phyloP scores from a whole-genome alignment of 108 stramenopile species.

The Schizochytrium sp. region DNA sequence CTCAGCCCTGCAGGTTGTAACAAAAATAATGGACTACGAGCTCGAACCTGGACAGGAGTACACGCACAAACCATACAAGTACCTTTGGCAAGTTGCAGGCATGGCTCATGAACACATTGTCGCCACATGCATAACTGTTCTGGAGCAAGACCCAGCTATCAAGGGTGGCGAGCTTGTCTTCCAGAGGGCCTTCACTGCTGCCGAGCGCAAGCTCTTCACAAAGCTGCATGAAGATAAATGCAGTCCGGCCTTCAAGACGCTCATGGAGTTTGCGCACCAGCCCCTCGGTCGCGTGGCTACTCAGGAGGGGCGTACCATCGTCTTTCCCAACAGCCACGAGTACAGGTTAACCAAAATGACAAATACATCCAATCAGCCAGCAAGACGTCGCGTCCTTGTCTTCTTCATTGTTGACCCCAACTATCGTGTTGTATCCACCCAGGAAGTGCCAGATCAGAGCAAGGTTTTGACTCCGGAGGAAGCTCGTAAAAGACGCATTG shows the following conservation, averaged over 20 bases:
- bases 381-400: constrained; percentile 62
- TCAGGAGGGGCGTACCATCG: constrained; percentile 55
- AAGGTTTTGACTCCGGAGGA: too few species aligned
- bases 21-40: constrained; percentile 67
- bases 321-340: constrained; percentile 66
- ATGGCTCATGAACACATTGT: constrained; percentile 66
- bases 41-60: constrained; percentile 47
- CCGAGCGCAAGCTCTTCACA: not conserved
- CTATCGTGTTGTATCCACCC: constrained; percentile 57
- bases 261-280: not conserved
- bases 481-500: too few species aligned
- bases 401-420: constrained; percentile 69
- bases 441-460: constrained; percentile 64
- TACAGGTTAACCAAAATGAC: constrained; percentile 42
- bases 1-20: constrained; percentile 49
- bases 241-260: not conserved
- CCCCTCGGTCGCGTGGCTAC: constrained; percentile 63
- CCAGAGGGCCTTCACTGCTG: constrained; percentile 37
- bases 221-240: too few species aligned
- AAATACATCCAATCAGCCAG: constrained; percentile 1
- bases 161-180: constrained; percentile 62
- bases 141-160: not conserved
- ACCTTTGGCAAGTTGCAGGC: constrained; percentile 60
- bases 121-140: constrained; percentile 52
- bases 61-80: not conserved